Conservation (phyloP, 257 asterid species). For the Solanum commersonii region DNA sequence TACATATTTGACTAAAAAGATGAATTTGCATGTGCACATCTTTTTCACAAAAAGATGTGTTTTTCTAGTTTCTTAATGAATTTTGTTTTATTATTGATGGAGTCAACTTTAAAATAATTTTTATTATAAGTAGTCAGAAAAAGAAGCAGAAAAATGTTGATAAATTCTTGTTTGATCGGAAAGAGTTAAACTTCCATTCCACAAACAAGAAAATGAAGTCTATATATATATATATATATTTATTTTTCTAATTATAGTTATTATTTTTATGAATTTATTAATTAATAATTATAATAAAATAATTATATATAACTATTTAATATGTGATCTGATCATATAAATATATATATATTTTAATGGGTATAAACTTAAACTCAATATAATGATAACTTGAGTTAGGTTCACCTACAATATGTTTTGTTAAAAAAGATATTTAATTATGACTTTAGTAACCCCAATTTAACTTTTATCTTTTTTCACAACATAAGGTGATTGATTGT, state of each 20-base stretch:
- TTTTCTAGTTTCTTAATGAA: neutral
- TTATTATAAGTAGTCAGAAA: conserved; percentile 6
- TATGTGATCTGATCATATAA: neutral
- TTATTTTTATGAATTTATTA: neutral
- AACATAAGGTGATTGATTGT: neutral
- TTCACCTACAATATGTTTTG: neutral
- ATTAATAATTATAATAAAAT: neutral
- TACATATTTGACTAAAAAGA: neutral
- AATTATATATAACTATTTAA: neutral
- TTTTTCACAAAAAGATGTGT: neutral
- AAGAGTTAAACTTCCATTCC: neutral
- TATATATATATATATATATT: no score
- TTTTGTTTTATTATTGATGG: neutral
- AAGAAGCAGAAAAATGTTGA: conserved; percentile 5
- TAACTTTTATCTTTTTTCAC: neutral
- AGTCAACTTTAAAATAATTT: neutral
- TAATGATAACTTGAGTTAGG: neutral
- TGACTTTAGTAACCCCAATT: neutral
- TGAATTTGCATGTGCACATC: neutral
- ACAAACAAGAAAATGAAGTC: neutral
- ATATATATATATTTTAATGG: neutral
- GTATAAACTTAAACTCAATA: neutral
- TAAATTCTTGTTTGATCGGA: neutral
- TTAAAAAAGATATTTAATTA: neutral
- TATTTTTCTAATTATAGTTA: neutral